phyloP scores from a whole-genome alignment of 2,329 filamentous ascomycete species.

The Alternaria incomplexa region DNA sequence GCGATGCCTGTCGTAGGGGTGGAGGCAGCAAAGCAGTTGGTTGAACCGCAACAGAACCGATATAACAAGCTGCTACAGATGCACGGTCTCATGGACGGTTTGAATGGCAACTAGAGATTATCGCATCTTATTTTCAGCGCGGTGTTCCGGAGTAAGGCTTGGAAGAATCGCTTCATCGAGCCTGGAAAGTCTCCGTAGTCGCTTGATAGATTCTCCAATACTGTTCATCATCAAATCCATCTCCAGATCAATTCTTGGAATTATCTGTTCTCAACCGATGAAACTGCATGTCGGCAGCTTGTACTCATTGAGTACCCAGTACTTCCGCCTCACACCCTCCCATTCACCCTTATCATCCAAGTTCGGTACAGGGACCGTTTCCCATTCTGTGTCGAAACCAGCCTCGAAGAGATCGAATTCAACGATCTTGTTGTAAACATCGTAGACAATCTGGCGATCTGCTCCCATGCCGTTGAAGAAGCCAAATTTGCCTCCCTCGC shows the following conservation, averaged over 20 bases:
- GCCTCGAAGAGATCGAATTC: conserved; percentile 91
- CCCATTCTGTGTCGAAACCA: conserved; percentile 88
- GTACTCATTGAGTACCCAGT: conserved; percentile 87
- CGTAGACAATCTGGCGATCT: conserved; percentile 90
- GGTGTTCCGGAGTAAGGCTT: conserved; percentile 7
- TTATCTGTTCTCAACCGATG: conserved; percentile 60
- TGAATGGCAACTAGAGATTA: conserved; percentile 18
- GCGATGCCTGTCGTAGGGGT: conserved; percentile 49
- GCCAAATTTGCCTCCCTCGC: conserved; percentile 61
- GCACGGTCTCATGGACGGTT: conserved; percentile 41
- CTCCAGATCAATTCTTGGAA: not conserved
- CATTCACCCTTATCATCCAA: conserved; percentile 77
- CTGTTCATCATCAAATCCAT: not conserved
- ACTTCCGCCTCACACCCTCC: conserved; percentile 85
- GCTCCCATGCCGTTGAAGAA: conserved; percentile 83
- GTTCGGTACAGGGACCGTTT: conserved; percentile 74
- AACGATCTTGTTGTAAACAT: conserved; percentile 88
- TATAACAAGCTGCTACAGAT: conserved; percentile 50
- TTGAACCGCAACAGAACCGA: conserved; percentile 48
- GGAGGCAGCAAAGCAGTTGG: conserved; percentile 52
- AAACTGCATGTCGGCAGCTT: conserved; percentile 76
- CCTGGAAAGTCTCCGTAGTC: not conserved
- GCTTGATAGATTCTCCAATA: not conserved
- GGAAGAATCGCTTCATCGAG: not conserved
- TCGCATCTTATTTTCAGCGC: conserved; percentile 10